Evolutionary conservation across 495 filamentous ascomycete genomes (phyloP).

Genomic region (Tuber borchii): DNA sequence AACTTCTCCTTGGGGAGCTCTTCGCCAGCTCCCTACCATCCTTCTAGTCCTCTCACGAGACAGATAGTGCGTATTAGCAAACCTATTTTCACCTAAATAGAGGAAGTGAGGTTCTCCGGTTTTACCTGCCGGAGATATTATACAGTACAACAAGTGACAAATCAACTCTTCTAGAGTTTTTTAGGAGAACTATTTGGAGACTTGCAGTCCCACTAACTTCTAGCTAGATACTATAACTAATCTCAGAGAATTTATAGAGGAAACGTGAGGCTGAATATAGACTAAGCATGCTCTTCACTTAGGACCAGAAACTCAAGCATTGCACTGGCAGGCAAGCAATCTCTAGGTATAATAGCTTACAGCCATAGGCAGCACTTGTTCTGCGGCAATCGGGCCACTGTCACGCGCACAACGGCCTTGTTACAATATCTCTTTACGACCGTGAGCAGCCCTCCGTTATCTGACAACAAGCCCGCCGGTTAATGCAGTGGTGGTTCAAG

Average conservation of each 20-base stretch:
- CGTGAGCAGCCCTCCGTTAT: not conserved
- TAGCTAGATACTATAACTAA: no score
- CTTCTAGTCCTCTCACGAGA: not conserved
- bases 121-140: no score
- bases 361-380: not conserved
- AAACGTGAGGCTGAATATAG: no score
- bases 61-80: not conserved
- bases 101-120: no score
- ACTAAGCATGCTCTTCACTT: no score
- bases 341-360: not conserved
- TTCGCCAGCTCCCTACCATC: not conserved
- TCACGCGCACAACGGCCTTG: not conserved
- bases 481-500: not conserved
- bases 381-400: not conserved
- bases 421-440: not conserved
- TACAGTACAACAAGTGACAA: no score
- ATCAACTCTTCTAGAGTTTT: no score
- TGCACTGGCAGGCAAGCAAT: not conserved
- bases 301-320: not conserved
- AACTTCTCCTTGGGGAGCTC: not conserved
- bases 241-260: no score
- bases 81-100: not conserved
- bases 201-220: no score
- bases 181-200: no score
- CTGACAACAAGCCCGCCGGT: not conserved